Percentiles rank a stretch among this genome's conserved stretches.
Conservation (phyloP, 176 grass and related monocot species). For the Eragrostis nindensis region DNA sequence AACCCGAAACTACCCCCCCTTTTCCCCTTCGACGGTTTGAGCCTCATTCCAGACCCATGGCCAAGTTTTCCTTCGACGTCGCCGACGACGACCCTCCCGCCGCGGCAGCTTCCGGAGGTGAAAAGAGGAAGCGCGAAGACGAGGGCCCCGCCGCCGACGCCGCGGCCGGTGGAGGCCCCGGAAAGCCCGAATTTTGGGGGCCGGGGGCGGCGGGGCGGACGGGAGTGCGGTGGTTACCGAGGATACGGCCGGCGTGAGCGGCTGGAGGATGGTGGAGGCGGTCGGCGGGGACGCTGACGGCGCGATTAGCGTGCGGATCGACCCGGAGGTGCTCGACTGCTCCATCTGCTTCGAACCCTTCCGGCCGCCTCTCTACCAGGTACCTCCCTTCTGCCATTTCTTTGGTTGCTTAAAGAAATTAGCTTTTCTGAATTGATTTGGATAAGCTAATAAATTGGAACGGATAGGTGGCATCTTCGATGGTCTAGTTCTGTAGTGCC, state of each 20-base stretch:
- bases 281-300: slow-evolving; percentile 2
- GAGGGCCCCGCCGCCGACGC: neutral
- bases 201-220: neutral
- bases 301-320: slow-evolving; percentile 62
- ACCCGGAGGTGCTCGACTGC: slow-evolving; percentile 75
- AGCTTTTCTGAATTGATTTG: too few relatives aligned
- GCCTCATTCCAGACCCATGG: slow-evolving; percentile 31
- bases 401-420: neutral
- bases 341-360: slow-evolving; percentile 78
- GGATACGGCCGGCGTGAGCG: neutral
- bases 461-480: neutral
- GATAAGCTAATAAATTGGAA: too few relatives aligned
- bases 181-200: neutral
- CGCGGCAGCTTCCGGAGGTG: neutral
- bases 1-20: neutral
- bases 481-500: neutral
- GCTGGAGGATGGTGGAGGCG: neutral
- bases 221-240: neutral
- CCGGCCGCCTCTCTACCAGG: slow-evolving; percentile 78
- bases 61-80: slow-evolving; percentile 64
- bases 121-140: slow-evolving; percentile 43
- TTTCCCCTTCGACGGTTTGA: neutral
- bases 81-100: slow-evolving; percentile 45
- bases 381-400: neutral
- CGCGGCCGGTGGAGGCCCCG: neutral